phyloP scores from a whole-genome alignment of 202 grass and related monocot species.

The Setaria italica region DNA sequence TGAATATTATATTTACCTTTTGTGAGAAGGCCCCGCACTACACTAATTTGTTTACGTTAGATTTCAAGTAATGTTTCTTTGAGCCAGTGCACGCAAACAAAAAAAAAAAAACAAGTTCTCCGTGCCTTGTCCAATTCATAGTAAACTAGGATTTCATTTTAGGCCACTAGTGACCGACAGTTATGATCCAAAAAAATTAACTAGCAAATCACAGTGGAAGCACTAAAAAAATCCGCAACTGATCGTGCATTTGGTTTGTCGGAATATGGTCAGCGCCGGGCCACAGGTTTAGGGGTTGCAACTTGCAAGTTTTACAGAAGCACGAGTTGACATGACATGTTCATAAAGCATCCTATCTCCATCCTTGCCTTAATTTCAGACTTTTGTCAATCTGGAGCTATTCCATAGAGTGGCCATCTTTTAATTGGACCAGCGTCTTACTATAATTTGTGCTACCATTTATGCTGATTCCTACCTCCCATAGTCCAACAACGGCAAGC shows the following conservation, averaged over 20 bases:
- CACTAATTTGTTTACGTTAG: background rate
- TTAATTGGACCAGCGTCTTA: background rate
- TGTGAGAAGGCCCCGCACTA: too few species aligned
- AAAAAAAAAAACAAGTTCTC: background rate
- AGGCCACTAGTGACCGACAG: background rate
- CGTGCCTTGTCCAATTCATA: background rate
- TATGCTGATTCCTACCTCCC: background rate
- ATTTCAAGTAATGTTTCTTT: background rate
- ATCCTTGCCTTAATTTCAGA: background rate
- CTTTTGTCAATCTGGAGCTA: background rate
- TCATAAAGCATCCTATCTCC: background rate
- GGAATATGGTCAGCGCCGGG: background rate
- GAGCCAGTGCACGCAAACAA: background rate
- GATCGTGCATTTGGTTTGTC: background rate
- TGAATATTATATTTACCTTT: too few species aligned
- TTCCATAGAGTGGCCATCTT: background rate
- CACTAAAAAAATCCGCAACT: background rate
- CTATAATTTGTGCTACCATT: conserved; percentile 11
- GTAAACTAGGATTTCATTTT: background rate
- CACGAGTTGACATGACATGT: background rate
- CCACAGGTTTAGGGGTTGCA: background rate
- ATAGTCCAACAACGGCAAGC: background rate
- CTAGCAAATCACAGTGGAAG: background rate
- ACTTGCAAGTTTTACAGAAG: background rate
- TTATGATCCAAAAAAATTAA: background rate